These are phyloP conservation scores for Phaeosphaeriaceae sp. DNA, from an alignment of 2,329 filamentous ascomycete species.

Conservation along the genomic window DNA sequence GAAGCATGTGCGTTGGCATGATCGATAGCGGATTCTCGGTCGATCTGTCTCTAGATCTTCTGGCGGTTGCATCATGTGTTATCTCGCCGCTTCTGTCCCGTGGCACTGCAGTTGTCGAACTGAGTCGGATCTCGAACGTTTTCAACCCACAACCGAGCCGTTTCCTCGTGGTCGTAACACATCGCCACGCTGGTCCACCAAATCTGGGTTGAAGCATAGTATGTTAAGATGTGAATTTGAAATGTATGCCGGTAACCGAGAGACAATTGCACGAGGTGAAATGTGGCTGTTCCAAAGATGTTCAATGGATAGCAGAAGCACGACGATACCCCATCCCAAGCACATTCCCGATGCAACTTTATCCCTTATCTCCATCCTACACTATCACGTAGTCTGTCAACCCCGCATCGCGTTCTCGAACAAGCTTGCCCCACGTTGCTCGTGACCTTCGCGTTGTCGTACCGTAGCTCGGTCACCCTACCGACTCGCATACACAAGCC, in stretches of 20 bases:
- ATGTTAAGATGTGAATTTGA: neutral
- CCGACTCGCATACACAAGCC: neutral
- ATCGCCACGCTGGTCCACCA: conserved; percentile 3
- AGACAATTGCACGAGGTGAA: neutral
- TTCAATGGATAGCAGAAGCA: neutral
- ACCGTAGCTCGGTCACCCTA: conserved; percentile 21
- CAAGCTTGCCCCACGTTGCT: conserved; percentile 19
- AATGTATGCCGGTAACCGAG: neutral
- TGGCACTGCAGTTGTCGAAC: conserved; percentile 21
- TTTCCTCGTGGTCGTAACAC: conserved; percentile 3
- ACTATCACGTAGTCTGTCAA: conserved; percentile 16
- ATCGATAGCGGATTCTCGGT: conserved; percentile 25
- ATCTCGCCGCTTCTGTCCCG: conserved; percentile 6
- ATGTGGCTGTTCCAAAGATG: neutral
- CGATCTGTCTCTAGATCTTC: conserved; percentile 14
- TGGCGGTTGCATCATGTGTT: neutral
- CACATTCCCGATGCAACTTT: conserved; percentile 6
- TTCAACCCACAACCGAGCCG: conserved; percentile 3
- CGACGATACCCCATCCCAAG: neutral
- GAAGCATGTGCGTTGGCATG: conserved; percentile 38
- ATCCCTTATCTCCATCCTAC: conserved; percentile 26
- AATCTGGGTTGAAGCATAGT: conserved; percentile 18
- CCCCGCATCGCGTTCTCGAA: conserved; percentile 29
- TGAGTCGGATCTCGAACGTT: conserved; percentile 12
- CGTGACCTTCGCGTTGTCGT: conserved; percentile 28